Conservation (phyloP, 306 rosid species). For the Bauhinia variegata region DNA sequence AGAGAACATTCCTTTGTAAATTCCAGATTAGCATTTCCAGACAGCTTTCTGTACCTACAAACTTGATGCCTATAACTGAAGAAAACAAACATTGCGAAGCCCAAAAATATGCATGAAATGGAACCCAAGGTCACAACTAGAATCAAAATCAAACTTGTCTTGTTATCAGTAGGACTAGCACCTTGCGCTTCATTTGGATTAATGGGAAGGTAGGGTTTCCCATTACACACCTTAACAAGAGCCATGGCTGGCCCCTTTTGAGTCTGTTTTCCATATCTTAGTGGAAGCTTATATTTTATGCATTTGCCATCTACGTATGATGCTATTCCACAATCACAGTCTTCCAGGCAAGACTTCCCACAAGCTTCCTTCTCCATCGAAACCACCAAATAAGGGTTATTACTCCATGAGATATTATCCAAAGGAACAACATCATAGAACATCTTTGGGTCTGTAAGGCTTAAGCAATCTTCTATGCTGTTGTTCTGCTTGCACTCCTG, state of each 20-base stretch:
- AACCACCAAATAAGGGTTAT: conserved; percentile 2
- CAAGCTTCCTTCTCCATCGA: conserved; percentile 24
- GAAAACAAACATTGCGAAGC: too few relatives aligned
- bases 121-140: too few relatives aligned
- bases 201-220: not conserved
- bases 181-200: not conserved
- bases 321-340: conserved; percentile 43
- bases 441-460: not conserved
- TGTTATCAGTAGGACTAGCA: not conserved
- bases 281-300: conserved; percentile 34
- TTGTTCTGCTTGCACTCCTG: conserved; percentile 15
- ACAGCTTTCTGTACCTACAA: too few relatives aligned
- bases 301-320: not conserved
- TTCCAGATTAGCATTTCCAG: too few relatives aligned
- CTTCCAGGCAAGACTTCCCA: conserved; percentile 28
- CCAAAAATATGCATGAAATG: too few relatives aligned
- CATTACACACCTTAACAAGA: conserved; percentile 23
- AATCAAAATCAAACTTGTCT: too few relatives aligned
- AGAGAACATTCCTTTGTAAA: too few relatives aligned
- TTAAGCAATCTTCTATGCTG: conserved; percentile 25
- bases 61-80: too few relatives aligned
- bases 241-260: not conserved
- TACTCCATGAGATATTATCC: conserved; percentile 11
- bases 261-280: conserved; percentile 10
- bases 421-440: conserved; percentile 3